Evolutionary conservation across 2,329 filamentous ascomycete genomes (phyloP), one percentile per base, ranked within the genome.

Genomic region (Alternaria sp.): DNA sequence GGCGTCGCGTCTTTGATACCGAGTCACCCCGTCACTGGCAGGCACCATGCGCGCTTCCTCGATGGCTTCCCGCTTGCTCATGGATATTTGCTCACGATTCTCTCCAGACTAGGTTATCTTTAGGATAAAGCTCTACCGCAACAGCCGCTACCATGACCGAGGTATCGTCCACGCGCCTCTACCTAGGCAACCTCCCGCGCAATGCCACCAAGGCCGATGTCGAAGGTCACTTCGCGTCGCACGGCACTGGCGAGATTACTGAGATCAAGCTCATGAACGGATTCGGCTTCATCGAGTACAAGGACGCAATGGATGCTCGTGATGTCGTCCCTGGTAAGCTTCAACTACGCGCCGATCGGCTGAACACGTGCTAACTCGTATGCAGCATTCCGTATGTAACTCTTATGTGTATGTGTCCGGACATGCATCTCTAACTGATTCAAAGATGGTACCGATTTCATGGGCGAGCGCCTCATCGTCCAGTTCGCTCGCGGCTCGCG

Each of bases 181-280:
- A 98, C 86, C 86, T 98, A 85, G 95, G 95, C 83, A 98, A 98
- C 85, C 91, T 99, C 81, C 95, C 96, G 83, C 93, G 93, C 83
- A 93, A 92, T 86, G 94, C 93, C 85, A 97, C 94, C 83, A 98
- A 98, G 86, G 90, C 92, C 83, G 95, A 99, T 81, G 91, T 99
- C 81, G 94, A 98, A 84, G 89, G 90, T 76, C 95, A 98, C 83
- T 99, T 99, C 84, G 91, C 91, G 81, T 93, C 90, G 78, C 93
- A 97, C 89, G 96, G 95, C 80, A 95, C 93, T 74, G 96, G 96
- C 81, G 93, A 97, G 81, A 98, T 99, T 80, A 96, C 92, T 73
- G 96, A 99, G 85, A 95, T 99, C 85, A 99, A 99, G 86, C 89
- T 99, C 69, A 99, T 99, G 96, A 98, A 97, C 81, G 96, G 96